Evolutionary conservation across 352 stramenopile species (phyloP).

Genomic region (Globisporangium paroecandrum): DNA sequence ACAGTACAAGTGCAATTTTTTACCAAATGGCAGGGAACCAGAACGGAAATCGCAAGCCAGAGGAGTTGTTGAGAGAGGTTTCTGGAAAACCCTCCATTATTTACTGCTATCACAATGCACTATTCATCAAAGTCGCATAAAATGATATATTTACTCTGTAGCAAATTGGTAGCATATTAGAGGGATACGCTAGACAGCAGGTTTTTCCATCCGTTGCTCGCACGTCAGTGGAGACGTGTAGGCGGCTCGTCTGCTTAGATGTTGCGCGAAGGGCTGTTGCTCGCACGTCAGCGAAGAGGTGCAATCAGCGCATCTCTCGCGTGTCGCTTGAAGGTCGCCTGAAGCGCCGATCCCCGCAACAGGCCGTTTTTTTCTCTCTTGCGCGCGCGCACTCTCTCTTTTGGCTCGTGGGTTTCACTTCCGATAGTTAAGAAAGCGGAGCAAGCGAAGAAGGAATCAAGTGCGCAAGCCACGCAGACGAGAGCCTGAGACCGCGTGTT

Average conservation of each 20-base stretch:
- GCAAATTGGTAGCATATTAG: neutral
- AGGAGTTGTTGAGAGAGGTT: neutral
- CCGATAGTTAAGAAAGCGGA: neutral
- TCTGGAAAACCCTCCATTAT: neutral
- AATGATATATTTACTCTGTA: neutral
- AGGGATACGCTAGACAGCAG: neutral
- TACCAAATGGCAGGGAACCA: neutral
- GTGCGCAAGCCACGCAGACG: constrained; percentile 1
- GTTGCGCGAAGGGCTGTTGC: constrained; percentile 21
- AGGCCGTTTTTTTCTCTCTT: constrained; percentile 11
- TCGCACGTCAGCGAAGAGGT: neutral
- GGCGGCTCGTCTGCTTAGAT: neutral
- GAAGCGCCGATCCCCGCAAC: constrained; percentile 13
- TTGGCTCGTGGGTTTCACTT: constrained; percentile 9
- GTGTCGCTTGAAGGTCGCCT: constrained; percentile 22
- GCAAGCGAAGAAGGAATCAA: constrained; percentile 5
- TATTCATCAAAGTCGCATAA: neutral
- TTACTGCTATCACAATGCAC: no score
- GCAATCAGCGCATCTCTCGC: neutral
- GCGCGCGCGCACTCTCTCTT: neutral
- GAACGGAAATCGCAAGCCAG: neutral
- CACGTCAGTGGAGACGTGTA: neutral
- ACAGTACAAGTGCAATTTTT: neutral
- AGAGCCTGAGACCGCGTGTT: constrained; percentile 2
- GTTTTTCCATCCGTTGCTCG: neutral